phyloP scores from a whole-genome alignment of 192 early-diverging fungal genomes.

The Gaertneriomyces sp. region DNA sequence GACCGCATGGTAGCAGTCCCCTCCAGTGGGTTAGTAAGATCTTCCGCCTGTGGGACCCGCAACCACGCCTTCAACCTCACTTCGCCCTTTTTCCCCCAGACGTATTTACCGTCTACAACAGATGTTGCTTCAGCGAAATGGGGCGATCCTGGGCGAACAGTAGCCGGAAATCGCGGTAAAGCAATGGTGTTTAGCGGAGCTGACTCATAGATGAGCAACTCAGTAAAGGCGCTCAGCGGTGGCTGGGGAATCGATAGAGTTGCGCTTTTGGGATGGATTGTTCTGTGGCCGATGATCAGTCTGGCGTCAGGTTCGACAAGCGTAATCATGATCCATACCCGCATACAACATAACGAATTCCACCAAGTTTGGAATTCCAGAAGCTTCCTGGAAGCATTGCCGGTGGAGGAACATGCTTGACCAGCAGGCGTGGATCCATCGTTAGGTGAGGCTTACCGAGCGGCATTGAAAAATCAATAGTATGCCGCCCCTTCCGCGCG shows the following conservation, averaged over 20 bases:
- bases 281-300: too few relatives aligned
- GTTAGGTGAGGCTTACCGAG: background rate
- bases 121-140: slow-evolving; percentile 18
- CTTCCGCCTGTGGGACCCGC: slow-evolving; percentile 11
- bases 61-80: slow-evolving; percentile 27
- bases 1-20: background rate
- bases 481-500: slow-evolving; percentile 35
- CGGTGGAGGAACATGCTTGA: background rate
- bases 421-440: slow-evolving; percentile 1
- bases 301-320: too few relatives aligned
- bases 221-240: slow-evolving; percentile 19
- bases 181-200: slow-evolving; percentile 11
- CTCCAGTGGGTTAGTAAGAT: background rate
- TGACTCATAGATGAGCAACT: slow-evolving; percentile 36
- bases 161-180: slow-evolving; percentile 14
- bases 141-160: slow-evolving; percentile 6
- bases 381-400: slow-evolving; percentile 42
- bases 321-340: slow-evolving; percentile 20
- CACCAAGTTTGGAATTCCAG: slow-evolving; percentile 37
- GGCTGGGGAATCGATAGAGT: too few relatives aligned
- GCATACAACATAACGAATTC: slow-evolving; percentile 44
- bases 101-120: slow-evolving; percentile 23
- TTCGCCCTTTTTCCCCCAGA: slow-evolving; percentile 33
- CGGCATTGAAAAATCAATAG: slow-evolving; percentile 33
- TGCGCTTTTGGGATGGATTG: too few relatives aligned